Conservation (phyloP, 2,329 filamentous ascomycete species). For the Xylaria sp. region DNA sequence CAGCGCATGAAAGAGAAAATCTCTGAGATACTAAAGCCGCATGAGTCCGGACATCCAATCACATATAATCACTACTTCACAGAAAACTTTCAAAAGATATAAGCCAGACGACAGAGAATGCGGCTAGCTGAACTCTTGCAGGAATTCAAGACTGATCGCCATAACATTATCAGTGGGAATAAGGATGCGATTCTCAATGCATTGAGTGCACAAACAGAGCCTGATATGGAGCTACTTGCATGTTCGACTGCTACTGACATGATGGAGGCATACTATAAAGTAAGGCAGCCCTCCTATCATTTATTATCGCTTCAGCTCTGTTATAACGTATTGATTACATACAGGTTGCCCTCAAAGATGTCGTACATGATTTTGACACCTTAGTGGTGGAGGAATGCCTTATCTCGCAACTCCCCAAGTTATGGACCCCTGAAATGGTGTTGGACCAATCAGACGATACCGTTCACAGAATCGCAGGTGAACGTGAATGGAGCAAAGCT, state of each 20-base stretch:
- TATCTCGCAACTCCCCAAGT: slow-evolving; percentile 42
- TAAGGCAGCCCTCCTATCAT: neutral
- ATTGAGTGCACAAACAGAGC: slow-evolving; percentile 24
- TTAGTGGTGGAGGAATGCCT: slow-evolving; percentile 48
- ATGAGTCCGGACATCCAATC: slow-evolving; percentile 51
- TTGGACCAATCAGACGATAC: slow-evolving; percentile 36
- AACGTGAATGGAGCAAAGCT: slow-evolving; percentile 35
- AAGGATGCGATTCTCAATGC: slow-evolving; percentile 20
- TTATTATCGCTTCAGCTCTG: no score
- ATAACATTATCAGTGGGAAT: neutral
- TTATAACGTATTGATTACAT: neutral
- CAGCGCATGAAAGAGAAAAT: slow-evolving; percentile 42
- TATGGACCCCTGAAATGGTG: slow-evolving; percentile 39
- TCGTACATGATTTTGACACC: slow-evolving; percentile 50
- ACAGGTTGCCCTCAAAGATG: slow-evolving; percentile 50
- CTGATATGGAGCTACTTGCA: slow-evolving; percentile 38
- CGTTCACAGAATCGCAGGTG: slow-evolving; percentile 32
- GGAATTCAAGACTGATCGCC: neutral
- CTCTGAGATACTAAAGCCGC: slow-evolving; percentile 45
- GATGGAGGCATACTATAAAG: slow-evolving; percentile 45
- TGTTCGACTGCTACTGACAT: slow-evolving; percentile 38
- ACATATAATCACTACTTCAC: slow-evolving; percentile 55
- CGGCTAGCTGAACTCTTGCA: neutral
- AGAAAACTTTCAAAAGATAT: slow-evolving; percentile 49
- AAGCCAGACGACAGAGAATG: neutral